Percentiles rank a stretch among this genome's conserved stretches.
Evolutionary conservation across 1,139 yeast genomes (phyloP).

Genomic region (Spencermartinsiella ligniputridi): DNA sequence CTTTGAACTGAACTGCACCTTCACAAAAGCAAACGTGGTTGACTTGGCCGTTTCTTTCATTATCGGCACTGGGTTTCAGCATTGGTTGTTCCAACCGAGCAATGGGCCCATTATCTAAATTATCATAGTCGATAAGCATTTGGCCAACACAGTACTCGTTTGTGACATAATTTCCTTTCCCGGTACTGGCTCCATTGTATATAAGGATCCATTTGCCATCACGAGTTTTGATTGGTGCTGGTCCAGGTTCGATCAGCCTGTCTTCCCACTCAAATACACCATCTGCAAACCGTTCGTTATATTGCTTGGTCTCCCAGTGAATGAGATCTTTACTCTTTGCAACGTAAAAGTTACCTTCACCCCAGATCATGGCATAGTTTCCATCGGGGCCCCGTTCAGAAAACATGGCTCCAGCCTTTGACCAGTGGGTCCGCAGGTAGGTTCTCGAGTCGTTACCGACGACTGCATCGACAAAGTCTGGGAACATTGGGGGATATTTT

Average conservation of each 20-base stretch:
- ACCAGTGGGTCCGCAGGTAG: slow-evolving; percentile 2
- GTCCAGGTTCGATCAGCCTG: slow-evolving; percentile 13
- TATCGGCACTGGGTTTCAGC: slow-evolving; percentile 6
- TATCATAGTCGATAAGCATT: slow-evolving; percentile 12
- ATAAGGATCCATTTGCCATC: slow-evolving; percentile 12
- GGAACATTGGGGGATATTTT: slow-evolving; percentile 10
- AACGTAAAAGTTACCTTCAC: slow-evolving; percentile 7
- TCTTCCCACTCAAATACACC: slow-evolving; percentile 12
- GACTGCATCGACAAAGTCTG: slow-evolving; percentile 4
- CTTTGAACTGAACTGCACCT: slow-evolving; percentile 13
- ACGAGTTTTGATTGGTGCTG: slow-evolving; percentile 12
- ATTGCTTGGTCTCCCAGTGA: slow-evolving; percentile 8
- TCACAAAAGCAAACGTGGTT: slow-evolving; percentile 13
- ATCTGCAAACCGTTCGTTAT: slow-evolving; percentile 7
- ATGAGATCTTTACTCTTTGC: slow-evolving; percentile 11
- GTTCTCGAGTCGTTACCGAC: slow-evolving; percentile 2
- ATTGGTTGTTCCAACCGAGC: slow-evolving; percentile 12
- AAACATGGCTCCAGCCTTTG: slow-evolving; percentile 11
- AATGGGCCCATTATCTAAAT: slow-evolving; percentile 11
- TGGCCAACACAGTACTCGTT: slow-evolving; percentile 13
- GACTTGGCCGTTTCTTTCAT: slow-evolving; percentile 12
- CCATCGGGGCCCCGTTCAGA: slow-evolving; percentile 9
- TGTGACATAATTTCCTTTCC: slow-evolving; percentile 3
- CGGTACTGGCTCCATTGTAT: slow-evolving; percentile 13
- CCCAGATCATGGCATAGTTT: slow-evolving; percentile 9